Evolutionary conservation across 805 yeast genomes (phyloP), one percentile per base, ranked within the genome.

Genomic region (Pichia californica): DNA sequence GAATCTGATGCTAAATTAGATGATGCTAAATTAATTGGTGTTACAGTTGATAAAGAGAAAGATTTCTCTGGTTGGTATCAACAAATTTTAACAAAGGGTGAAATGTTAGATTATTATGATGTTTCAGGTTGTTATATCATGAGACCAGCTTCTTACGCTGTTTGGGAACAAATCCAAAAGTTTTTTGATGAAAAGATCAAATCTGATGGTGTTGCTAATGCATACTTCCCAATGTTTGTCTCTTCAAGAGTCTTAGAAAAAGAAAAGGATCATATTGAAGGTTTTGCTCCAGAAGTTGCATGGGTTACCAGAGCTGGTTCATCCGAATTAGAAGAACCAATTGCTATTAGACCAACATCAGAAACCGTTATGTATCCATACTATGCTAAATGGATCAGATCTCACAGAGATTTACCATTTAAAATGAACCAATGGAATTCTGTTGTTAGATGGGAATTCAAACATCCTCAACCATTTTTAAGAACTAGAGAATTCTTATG

Each of bases 321-420:
- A 27, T 83, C 95, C 28, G 98, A 93, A 39, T 75, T 93, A 56
- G 99, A 94, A 45, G 99, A 93, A 71, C 98, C 96, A 57, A 88
- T 93, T 58, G 99, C 99, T 50, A 93, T 93, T 55, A 86, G 99
- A 73, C 99, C 99, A 61, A 93, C 99, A 31, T 89, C 97, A 18
- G 99, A 93, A 68, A 93, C 99, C 42, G 99, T 93, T 63, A 93
- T 93, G 99, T 93, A 93, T 67, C 99, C 99, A 49, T 94, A 93
- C 80, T 93, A 91, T 64, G 87, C 98, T 57, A 93, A 93, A 68
- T 93, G 99, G 99, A 83, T 93, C 61, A 84, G 96, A 68, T 89
- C 98, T 26, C 95, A 93, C 72, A 84, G 99, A 68, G 99, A 93
- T 66, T 77, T 94, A 63, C 99, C 99, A 49, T 74, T 93, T 68